These are phyloP conservation scores for Bipolaris zeicola DNA, from an alignment of 2,329 filamentous ascomycete species.

Conservation along the genomic window DNA sequence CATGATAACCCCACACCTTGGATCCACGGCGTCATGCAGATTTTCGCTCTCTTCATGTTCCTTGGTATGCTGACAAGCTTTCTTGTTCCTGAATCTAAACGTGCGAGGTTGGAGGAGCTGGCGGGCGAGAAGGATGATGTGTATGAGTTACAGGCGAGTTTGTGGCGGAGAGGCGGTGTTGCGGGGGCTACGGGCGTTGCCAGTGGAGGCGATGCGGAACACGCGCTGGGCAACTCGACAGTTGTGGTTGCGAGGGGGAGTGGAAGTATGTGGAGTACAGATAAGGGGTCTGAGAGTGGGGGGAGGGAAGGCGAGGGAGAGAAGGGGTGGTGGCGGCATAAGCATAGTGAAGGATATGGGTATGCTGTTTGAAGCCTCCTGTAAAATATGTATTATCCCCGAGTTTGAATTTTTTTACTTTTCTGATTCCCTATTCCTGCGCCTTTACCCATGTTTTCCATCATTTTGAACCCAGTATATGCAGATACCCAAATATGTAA, in stretches of 20 bases:
- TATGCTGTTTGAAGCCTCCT: conserved; percentile 11
- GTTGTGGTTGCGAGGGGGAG: conserved; percentile 16
- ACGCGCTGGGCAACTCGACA: not conserved
- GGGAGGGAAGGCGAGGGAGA: conserved; percentile 16
- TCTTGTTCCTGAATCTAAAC: conserved; percentile 78
- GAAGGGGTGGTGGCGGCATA: conserved; percentile 31
- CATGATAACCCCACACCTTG: conserved; percentile 62
- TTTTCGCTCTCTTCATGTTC: conserved; percentile 82
- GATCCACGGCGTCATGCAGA: conserved; percentile 75
- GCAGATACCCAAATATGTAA: not conserved
- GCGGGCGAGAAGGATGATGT: conserved; percentile 66
- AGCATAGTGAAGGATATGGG: conserved; percentile 18
- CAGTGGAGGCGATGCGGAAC: not conserved
- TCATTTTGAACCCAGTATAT: not conserved
- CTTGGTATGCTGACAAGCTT: conserved; percentile 70
- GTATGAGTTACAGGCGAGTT: conserved; percentile 51
- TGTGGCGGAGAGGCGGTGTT: conserved; percentile 41
- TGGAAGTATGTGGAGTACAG: conserved; percentile 16
- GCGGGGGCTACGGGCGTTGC: not conserved
- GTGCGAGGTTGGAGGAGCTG: conserved; percentile 73
- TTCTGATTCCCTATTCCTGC: not conserved
- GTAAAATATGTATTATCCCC: not conserved
- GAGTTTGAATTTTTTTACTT: not conserved
- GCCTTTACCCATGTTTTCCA: not conserved
- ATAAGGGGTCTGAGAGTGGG: conserved; percentile 16